Evolutionary conservation across 2,329 filamentous ascomycete species (phyloP), one percentile per base, ranked within the genome.

Genomic region (Zasmidium citrigriseum): DNA sequence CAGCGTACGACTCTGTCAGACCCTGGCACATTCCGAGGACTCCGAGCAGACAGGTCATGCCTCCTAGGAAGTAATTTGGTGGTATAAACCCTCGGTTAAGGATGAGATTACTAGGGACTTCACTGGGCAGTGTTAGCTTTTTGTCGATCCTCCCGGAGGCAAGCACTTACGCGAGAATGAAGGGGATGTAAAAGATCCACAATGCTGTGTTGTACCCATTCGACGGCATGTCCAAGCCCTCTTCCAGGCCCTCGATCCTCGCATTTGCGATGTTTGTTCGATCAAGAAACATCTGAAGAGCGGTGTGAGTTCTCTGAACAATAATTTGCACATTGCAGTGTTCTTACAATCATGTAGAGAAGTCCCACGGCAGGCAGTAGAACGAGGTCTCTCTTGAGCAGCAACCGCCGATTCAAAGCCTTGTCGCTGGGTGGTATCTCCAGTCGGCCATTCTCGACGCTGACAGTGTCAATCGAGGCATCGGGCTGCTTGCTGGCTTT

Each of bases 21-120:
- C 56, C 56, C 46, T 58, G 56, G 51, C 56, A 58, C 56, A 58
- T 58, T 18, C 56, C 56, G 10, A 58, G 56, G 9, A 58, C 22
- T 25, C 56, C 56, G n/a, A 58, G 45, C 1, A 58, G 41, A 46
- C 56, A 58, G 14, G 56, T 58, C 56, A 58, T 58, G 4, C 56
- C 50, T 27, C 56, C 56, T 7, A 58, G 29, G 51, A 54, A 58
- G 51, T 54, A 54, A 24, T 58, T 58, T 34, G 56, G 56, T 20
- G 50, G 25, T 11, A 58, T 54, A 16, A 38, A 50, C 11, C 56
- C 56, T 16, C 23, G 50, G 46, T 58, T 58, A 4, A 58, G 29
- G 16, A 58, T 46, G 5, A 58, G 29, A 38, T 58, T 58, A 18
- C 46, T 54, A 5, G 56, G 56, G 2, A 58, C 51, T 58, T 58